Percentiles rank a stretch among this genome's conserved stretches.
These are phyloP conservation scores for Trichoderma harzianum DNA, from an alignment of 2,329 filamentous ascomycete genomes.

Conservation along the genomic window DNA sequence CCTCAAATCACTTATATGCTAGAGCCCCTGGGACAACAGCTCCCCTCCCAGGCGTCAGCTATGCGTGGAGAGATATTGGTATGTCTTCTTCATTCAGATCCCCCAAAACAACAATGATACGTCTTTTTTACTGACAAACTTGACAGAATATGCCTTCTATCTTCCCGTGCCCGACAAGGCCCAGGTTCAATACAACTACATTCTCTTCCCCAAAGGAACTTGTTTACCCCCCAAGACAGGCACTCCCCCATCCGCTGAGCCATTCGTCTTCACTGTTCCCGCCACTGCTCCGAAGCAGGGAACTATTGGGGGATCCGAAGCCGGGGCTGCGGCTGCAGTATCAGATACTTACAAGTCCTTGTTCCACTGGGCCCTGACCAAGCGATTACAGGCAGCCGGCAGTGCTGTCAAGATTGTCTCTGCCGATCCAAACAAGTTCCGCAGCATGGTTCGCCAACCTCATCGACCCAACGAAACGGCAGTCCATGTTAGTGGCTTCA, in stretches of 20 bases:
- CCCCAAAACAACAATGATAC: too few relatives aligned
- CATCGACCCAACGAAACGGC: slow-evolving; percentile 60
- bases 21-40: slow-evolving; percentile 48
- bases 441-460: slow-evolving; percentile 53
- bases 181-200: slow-evolving; percentile 63
- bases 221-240: slow-evolving; percentile 50
- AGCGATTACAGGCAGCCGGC: slow-evolving; percentile 47
- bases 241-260: slow-evolving; percentile 45
- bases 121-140: slow-evolving; percentile 17
- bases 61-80: slow-evolving; percentile 63
- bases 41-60: slow-evolving; percentile 52
- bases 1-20: slow-evolving; percentile 56
- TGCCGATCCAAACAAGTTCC: slow-evolving; percentile 55
- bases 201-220: slow-evolving; percentile 57
- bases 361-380: slow-evolving; percentile 58
- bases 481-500: slow-evolving; percentile 63
- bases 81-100: slow-evolving; percentile 20
- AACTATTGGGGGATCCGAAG: slow-evolving; percentile 50
- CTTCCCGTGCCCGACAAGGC: slow-evolving; percentile 63
- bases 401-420: slow-evolving; percentile 49
- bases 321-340: slow-evolving; percentile 48
- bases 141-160: slow-evolving; percentile 58
- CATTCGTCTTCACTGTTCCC: slow-evolving; percentile 62
- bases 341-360: slow-evolving; percentile 58
- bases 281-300: slow-evolving; percentile 59